Base-by-base conservation (phyloP, 306 rosid species). In the Hylodesmum podocarpum region DNA sequence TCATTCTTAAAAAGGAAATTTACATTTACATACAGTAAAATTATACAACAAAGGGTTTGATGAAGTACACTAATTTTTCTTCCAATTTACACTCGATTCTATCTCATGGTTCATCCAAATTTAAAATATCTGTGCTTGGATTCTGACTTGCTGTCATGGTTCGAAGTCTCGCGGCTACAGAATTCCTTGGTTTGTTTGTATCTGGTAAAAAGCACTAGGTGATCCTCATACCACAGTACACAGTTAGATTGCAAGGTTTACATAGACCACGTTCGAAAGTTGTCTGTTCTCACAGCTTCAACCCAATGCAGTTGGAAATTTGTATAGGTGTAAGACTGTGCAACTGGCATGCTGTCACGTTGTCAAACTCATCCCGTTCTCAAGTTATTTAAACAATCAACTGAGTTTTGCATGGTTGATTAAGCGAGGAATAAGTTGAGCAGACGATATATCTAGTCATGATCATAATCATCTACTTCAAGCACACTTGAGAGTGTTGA, bases 401-500 rank as follows among this genome's bases (percentile, higher is more conserved):
- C 41, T 5, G 24, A 43, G 43, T 31, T 70, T 63, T 62, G 37
- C 51, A 46, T 36, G 49, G 44, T 55, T 67, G 21, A 57, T 11
- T 19, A 49, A 27, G 73, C 36, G 18, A 7, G 24, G 36, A 39
- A 49, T 33, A 19, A 66, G 53, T 67, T 69, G n/a, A n/a, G 58
- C 49, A 75, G 19, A 62, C 4, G n/a, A 66, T 72, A 39, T 50
- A 65, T 55, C 88, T 86, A 87, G 31, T 81, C 18, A 15, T 82
- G 69, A 33, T 75, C 86, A 54, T 57, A 78, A 64, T 81, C 82
- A 64, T 84, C 80, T 44, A 86, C 76, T 67, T 83, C 91, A 67
- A 86, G 83, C 25, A 94, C 89, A 78, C 88, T 84, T 39, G 89
- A 83, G 21, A 94, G 89, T 66, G 90, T 85, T 6, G 89, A 94